Conservation (phyloP, 768 basidiomycete genomes). For the Tylopilus balloui region DNA sequence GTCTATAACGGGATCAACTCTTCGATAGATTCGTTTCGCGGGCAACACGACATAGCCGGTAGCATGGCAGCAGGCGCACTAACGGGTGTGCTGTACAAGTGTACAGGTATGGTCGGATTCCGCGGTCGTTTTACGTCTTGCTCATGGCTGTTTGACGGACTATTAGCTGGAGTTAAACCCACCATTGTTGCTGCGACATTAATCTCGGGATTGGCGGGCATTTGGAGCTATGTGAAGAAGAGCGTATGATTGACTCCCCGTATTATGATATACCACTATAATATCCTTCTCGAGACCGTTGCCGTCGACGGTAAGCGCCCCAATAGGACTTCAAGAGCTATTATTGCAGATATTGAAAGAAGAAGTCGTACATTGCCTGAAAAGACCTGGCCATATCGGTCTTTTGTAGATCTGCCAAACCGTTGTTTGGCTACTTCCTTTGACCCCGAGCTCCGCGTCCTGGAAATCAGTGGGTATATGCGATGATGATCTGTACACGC, state of each 20-base stretch:
- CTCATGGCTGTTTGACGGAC: slow-evolving; percentile 32
- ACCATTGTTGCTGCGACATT: slow-evolving; percentile 85
- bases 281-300: slow-evolving; percentile 32
- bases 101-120: slow-evolving; percentile 68
- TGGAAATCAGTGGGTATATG: slow-evolving; percentile 39
- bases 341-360: slow-evolving; percentile 23
- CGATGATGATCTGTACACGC: slow-evolving; percentile 33
- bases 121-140: slow-evolving; percentile 34
- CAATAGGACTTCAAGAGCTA: slow-evolving; percentile 23
- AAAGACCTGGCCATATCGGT: slow-evolving; percentile 34
- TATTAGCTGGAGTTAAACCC: slow-evolving; percentile 84
- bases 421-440: slow-evolving; percentile 35
- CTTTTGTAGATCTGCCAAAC: slow-evolving; percentile 31
- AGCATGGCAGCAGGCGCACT: slow-evolving; percentile 90
- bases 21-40: slow-evolving; percentile 81
- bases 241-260: slow-evolving; percentile 60
- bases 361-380: slow-evolving; percentile 31
- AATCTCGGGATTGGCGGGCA: slow-evolving; percentile 84
- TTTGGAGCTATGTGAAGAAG: slow-evolving; percentile 94
- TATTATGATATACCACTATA: slow-evolving; percentile 38
- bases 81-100: slow-evolving; percentile 90
- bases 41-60: slow-evolving; percentile 86
- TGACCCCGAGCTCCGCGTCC: slow-evolving; percentile 39
- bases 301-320: slow-evolving; percentile 24
- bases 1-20: slow-evolving; percentile 97